Base-by-base conservation (phyloP, 108 stramenopile species). In the Discostella stelligeroides region DNA sequence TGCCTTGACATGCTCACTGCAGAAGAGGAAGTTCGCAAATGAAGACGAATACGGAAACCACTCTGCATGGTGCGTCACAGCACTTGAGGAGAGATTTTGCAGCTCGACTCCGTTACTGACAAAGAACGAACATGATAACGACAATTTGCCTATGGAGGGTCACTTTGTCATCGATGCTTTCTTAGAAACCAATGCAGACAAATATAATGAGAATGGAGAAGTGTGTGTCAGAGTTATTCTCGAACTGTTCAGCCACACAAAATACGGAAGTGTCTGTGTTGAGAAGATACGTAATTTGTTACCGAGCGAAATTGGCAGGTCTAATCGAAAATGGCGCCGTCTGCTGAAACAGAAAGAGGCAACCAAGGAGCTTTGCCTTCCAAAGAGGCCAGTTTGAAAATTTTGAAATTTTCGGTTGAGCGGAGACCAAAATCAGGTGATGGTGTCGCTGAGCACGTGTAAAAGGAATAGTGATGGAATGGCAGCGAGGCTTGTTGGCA, bases 291-390 rank as follows among this genome's bases (percentile, higher is more conserved):
- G 75, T 23, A 69, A 66, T 20, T 71, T 58, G 38, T 49, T 91
- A 59, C 77, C 80, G 63, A 89, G 87, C 29, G 93, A 94, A 45
- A 71, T 91, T 15, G 73, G 70, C 23, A 72, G 87, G 15, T 88
- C 86, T 24, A 94, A 90, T 73, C 83, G 90, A 42, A 80, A 76
- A 64, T 94, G 93, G 93, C 86, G 93, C 13, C 83, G 89, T 1
- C 69, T 81, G 7, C 79, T 85, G 34, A 34, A 34, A n/a, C n/a
- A n/a, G n/a, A n/a, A n/a, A n/a, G n/a, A n/a, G n/a, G n/a, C n/a
- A n/a, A n/a, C n/a, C n/a, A n/a, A n/a, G n/a, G n/a, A n/a, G n/a
- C n/a, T n/a, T n/a, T n/a, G 34, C 34, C 34, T 34, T n/a, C n/a
- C n/a, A n/a, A n/a, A n/a, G n/a, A n/a, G n/a, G n/a, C n/a, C n/a